These are phyloP conservation scores for Solanum sitiens DNA, from an alignment of 257 asterid species.

Conservation along the genomic window DNA sequence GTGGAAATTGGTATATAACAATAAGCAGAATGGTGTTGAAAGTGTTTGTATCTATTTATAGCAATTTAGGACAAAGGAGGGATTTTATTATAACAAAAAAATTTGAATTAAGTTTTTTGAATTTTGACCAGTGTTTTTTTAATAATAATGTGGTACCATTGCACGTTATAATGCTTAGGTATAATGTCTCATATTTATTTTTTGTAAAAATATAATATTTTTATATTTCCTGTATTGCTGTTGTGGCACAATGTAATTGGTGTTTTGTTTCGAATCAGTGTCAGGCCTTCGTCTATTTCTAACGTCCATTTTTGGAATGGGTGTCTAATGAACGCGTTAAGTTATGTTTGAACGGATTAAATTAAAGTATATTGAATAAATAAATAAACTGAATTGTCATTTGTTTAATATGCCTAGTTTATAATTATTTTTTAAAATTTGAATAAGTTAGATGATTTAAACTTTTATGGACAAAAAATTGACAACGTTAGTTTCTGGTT, in stretches of 20 bases:
- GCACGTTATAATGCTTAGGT: slow-evolving; percentile 56
- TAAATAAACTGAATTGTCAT: neutral
- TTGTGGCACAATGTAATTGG: neutral
- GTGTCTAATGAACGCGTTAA: neutral
- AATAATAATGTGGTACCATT: slow-evolving; percentile 28
- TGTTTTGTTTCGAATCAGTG: slow-evolving; percentile 1
- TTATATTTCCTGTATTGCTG: slow-evolving; percentile 4
- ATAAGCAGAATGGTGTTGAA: slow-evolving; percentile 8
- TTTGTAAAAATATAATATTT: neutral
- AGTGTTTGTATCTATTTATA: slow-evolving; percentile 37
- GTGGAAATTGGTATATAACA: slow-evolving; percentile 2
- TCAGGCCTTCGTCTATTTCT: neutral
- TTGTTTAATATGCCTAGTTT: neutral
- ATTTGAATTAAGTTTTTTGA: neutral
- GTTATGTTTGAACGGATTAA: neutral
- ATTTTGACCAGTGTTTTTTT: slow-evolving; percentile 37
- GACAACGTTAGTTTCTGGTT: neutral
- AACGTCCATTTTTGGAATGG: neutral
- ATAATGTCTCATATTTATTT: slow-evolving; percentile 25
- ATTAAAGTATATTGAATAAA: neutral
- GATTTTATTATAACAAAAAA: slow-evolving; percentile 1
- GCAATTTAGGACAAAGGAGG: slow-evolving; percentile 13
- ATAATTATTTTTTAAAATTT: neutral
- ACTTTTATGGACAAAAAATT: neutral
- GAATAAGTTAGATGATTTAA: neutral